Evolutionary conservation across 306 rosid species (phyloP).

Genomic region (Amphicarpaea edgeworthii): DNA sequence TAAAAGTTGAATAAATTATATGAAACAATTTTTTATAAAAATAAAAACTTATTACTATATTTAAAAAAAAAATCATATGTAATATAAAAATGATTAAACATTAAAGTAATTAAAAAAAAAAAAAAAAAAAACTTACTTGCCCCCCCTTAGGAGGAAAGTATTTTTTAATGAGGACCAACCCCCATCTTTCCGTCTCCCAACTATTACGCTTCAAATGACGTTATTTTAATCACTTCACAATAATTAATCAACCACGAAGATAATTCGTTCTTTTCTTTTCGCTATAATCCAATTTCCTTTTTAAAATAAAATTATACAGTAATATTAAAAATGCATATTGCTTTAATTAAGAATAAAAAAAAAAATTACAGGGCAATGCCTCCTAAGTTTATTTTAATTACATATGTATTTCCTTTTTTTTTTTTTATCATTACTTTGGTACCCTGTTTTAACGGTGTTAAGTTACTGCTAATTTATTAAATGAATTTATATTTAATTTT

Average conservation of each 20-base stretch:
- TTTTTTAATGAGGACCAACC: not conserved
- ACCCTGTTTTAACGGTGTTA: too few relatives aligned
- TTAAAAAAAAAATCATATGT: too few relatives aligned
- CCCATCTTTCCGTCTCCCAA: not conserved
- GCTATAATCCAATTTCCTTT: conserved; percentile 12
- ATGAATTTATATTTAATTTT: too few relatives aligned
- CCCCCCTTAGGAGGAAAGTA: not conserved
- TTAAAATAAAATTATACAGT: not conserved
- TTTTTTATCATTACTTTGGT: too few relatives aligned
- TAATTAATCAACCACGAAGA: not conserved
- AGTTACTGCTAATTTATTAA: too few relatives aligned
- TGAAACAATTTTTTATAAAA: too few relatives aligned
- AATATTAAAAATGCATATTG: not conserved
- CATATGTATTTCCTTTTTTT: too few relatives aligned
- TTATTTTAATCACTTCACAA: not conserved
- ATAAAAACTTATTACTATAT: not conserved
- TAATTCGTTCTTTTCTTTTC: not conserved
- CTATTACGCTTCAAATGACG: not conserved
- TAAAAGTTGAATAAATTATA: too few relatives aligned
- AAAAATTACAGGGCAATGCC: too few relatives aligned
- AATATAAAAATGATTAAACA: not conserved
- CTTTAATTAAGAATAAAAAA: too few relatives aligned
- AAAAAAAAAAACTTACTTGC: not conserved
- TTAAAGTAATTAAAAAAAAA: too few relatives aligned
- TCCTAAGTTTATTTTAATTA: too few relatives aligned